Conservation (phyloP, 1,139 yeast genomes). For the Candida pseudoviswanathii region DNA sequence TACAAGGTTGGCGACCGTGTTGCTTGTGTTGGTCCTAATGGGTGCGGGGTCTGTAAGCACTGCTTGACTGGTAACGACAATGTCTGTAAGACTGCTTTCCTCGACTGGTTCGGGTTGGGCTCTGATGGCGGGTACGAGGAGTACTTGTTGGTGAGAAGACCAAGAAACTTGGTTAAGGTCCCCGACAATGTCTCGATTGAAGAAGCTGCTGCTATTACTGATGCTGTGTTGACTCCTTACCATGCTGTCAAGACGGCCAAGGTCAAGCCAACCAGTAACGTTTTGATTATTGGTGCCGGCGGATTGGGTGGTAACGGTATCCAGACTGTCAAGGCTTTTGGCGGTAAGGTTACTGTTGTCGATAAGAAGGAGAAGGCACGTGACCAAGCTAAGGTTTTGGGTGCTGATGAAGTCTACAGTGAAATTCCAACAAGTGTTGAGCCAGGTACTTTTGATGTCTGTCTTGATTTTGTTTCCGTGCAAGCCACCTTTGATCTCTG, state of each 20-base stretch:
- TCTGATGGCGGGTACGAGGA: constrained; percentile 48
- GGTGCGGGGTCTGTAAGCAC: constrained; percentile 16
- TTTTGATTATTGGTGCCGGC: constrained; percentile 45
- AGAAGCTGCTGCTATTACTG: constrained; percentile 44
- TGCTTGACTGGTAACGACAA: constrained; percentile 43
- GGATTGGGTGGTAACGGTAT: constrained; percentile 49
- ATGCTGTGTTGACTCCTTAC: constrained; percentile 47
- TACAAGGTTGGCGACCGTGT: constrained; percentile 18
- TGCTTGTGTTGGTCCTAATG: constrained; percentile 19
- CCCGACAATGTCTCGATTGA: constrained; percentile 42
- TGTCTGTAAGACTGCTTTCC: constrained; percentile 28
- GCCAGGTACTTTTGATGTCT: constrained; percentile 33
- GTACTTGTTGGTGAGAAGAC: constrained; percentile 33
- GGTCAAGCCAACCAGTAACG: constrained; percentile 29
- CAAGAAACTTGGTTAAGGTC: constrained; percentile 33
- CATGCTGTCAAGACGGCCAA: constrained; percentile 29
- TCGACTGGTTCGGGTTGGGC: constrained; percentile 32
- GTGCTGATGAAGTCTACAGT: constrained; percentile 41
- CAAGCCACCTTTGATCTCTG: constrained; percentile 36
- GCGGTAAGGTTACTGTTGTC: constrained; percentile 32
- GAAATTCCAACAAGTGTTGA: constrained; percentile 14
- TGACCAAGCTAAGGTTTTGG: constrained; percentile 29
- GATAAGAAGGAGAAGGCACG: constrained; percentile 37
- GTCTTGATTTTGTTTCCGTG: constrained; percentile 44
- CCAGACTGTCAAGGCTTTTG: constrained; percentile 35